A percentile compares a stretch with the other conserved stretches of the same genome.
phyloP scores from a whole-genome alignment of 2,329 filamentous ascomycete species.

The Verticillium alfalfae region DNA sequence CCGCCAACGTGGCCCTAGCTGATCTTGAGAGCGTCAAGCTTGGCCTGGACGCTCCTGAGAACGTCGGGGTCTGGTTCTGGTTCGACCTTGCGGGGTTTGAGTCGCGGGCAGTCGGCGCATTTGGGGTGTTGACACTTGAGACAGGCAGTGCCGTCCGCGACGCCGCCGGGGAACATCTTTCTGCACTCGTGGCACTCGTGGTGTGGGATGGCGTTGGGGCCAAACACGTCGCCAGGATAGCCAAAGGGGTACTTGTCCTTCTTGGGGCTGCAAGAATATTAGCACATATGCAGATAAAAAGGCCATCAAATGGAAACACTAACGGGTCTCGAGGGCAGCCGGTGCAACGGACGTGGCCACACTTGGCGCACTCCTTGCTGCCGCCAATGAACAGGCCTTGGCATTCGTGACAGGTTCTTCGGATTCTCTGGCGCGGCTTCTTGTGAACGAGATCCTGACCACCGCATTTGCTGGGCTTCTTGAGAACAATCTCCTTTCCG shows the following conservation, averaged over 20 bases:
- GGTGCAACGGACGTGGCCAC: constrained; percentile 69
- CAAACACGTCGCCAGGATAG: constrained; percentile 62
- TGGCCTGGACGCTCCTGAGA: constrained; percentile 50
- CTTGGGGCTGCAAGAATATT: constrained; percentile 44
- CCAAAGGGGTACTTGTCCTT: constrained; percentile 64
- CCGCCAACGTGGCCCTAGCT: not conserved
- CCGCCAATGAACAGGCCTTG: constrained; percentile 52
- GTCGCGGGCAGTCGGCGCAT: constrained; percentile 53
- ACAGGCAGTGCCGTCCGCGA: constrained; percentile 50
- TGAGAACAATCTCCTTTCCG: constrained; percentile 48
- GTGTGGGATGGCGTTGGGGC: constrained; percentile 42
- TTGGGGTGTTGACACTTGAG: constrained; percentile 54
- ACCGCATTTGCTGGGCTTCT: constrained; percentile 59
- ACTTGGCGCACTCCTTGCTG: constrained; percentile 60
- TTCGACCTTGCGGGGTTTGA: constrained; percentile 54
- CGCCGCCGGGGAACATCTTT: constrained; percentile 45
- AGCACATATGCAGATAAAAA: constrained; percentile 1
- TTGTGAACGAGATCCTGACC: constrained; percentile 68
- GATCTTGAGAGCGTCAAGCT: constrained; percentile 39
- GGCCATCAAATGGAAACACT: constrained; percentile 26
- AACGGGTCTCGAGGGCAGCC: constrained; percentile 78
- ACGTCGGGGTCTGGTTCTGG: constrained; percentile 57
- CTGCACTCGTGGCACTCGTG: constrained; percentile 60
- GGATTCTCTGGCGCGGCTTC: constrained; percentile 65
- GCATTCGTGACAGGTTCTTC: constrained; percentile 74